Percentiles rank a stretch among this genome's conserved stretches.
Evolutionary conservation across 805 yeast genomes (phyloP).

Genomic region (Suhomyces sp.): DNA sequence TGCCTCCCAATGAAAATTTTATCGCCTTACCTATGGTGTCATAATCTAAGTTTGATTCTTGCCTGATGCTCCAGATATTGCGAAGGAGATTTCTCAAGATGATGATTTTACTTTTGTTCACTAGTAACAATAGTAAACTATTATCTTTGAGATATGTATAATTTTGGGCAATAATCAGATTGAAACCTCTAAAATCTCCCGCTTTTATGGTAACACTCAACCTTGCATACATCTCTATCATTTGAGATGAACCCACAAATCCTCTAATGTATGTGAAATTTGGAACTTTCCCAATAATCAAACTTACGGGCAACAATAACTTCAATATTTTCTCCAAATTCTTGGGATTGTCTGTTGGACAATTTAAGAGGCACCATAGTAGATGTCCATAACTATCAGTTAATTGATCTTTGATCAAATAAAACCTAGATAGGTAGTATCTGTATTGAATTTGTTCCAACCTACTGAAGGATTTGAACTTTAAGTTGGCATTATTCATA

Average conservation of each 20-base stretch:
- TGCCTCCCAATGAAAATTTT: constrained; percentile 10
- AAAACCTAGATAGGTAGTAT: constrained; percentile 53
- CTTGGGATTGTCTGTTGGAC: constrained; percentile 28
- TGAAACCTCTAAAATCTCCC: constrained; percentile 44
- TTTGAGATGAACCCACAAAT: constrained; percentile 14
- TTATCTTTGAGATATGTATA: constrained; percentile 37
- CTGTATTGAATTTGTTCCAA: constrained; percentile 53
- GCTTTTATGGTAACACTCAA: constrained; percentile 36
- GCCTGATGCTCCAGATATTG: constrained; percentile 27
- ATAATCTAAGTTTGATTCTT: constrained; percentile 28
- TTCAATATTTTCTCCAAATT: constrained; percentile 46
- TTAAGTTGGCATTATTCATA: constrained; percentile 51
- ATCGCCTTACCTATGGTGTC: constrained; percentile 26
- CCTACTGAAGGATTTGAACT: constrained; percentile 38
- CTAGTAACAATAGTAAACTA: constrained; percentile 42
- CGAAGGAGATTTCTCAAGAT: constrained; percentile 46
- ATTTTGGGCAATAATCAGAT: constrained; percentile 26
- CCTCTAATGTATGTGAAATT: constrained; percentile 16
- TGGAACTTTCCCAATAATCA: constrained; percentile 57
- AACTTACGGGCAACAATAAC: constrained; percentile 51
- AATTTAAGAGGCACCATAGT: constrained; percentile 49
- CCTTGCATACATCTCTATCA: constrained; percentile 33
- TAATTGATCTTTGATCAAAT: constrained; percentile 52
- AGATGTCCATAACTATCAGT: constrained; percentile 51
- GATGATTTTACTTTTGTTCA: constrained; percentile 45